Percentiles rank a stretch among this genome's conserved stretches.
These are phyloP conservation scores for Zostera marina DNA, from an alignment of 116 monocot genomes.

Conservation along the genomic window DNA sequence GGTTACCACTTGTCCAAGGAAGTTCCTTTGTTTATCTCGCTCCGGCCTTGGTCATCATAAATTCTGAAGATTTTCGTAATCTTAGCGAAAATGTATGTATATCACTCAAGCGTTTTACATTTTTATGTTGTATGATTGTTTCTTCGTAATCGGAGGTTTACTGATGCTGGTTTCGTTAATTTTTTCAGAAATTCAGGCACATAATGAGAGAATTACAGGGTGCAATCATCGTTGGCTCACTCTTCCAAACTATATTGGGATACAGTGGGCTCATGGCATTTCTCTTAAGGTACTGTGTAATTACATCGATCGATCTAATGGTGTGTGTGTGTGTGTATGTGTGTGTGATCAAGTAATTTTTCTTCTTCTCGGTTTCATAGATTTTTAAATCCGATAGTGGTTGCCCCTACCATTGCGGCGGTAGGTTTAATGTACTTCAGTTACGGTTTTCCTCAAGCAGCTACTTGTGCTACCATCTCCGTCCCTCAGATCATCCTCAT, in stretches of 20 bases:
- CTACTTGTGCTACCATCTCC: conserved; percentile 78
- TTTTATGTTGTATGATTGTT: too few relatives aligned
- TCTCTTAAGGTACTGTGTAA: conserved; percentile 50
- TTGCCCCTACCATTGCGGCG: conserved; percentile 88
- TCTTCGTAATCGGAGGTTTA: conserved; percentile 8
- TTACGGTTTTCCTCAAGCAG: conserved; percentile 98
- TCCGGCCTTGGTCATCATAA: conserved; percentile 84
- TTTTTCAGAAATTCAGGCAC: conserved; percentile 88
- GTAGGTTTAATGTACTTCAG: conserved; percentile 92
- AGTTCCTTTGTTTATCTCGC: conserved; percentile 96
- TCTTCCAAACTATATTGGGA: conserved; percentile 79
- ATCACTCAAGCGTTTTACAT: neutral
- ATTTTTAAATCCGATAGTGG: conserved; percentile 94
- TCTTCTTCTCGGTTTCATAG: conserved; percentile 21
- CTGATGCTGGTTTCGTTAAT: neutral
- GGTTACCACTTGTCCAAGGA: conserved; percentile 97
- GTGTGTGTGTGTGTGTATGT: neutral
- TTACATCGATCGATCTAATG: neutral
- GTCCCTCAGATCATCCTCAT: conserved; percentile 71
- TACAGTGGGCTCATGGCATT: conserved; percentile 97
- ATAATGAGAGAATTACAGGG: conserved; percentile 98
- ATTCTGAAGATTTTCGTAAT: conserved; percentile 91
- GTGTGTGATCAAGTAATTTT: neutral
- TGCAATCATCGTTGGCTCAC: conserved; percentile 79
- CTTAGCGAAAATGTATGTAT: conserved; percentile 86